Evolutionary conservation across 805 yeast genomes (phyloP).

Genomic region (Candida insectalens): DNA sequence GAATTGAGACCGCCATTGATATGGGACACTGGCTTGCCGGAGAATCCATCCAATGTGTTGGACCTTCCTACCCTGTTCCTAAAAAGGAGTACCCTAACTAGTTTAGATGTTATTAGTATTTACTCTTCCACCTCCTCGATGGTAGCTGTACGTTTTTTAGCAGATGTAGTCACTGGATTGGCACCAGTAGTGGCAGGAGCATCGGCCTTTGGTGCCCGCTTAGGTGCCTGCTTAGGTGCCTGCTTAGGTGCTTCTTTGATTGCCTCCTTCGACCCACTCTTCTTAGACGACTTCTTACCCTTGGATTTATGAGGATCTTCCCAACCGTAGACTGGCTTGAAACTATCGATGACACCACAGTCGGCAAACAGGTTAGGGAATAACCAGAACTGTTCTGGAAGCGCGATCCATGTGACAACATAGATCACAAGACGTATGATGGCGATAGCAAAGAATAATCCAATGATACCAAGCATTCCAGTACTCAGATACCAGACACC

Average conservation of each 20-base stretch:
- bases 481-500: constrained; percentile 89
- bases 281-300: constrained; percentile 3
- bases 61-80: constrained; percentile 88
- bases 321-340: constrained; percentile 83
- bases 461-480: constrained; percentile 63
- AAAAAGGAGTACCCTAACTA: constrained; percentile 54
- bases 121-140: constrained; percentile 1
- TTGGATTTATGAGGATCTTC: constrained; percentile 28
- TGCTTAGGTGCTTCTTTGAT: too few relatives aligned
- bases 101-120: constrained; percentile 30
- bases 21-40: constrained; percentile 97
- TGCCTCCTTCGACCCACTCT: too few relatives aligned
- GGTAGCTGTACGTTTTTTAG: constrained; percentile 1
- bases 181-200: too few relatives aligned
- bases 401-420: constrained; percentile 43
- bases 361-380: constrained; percentile 95
- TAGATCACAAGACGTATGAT: constrained; percentile 69
- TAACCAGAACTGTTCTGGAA: constrained; percentile 81
- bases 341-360: constrained; percentile 88
- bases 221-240: too few relatives aligned
- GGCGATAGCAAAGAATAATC: constrained; percentile 67
- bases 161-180: neutral
- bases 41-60: constrained; percentile 82
- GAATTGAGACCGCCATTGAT: constrained; percentile 50
- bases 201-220: too few relatives aligned